Conservation (phyloP, 2,329 filamentous ascomycete genomes). For the Tolypocladium capitatum region DNA sequence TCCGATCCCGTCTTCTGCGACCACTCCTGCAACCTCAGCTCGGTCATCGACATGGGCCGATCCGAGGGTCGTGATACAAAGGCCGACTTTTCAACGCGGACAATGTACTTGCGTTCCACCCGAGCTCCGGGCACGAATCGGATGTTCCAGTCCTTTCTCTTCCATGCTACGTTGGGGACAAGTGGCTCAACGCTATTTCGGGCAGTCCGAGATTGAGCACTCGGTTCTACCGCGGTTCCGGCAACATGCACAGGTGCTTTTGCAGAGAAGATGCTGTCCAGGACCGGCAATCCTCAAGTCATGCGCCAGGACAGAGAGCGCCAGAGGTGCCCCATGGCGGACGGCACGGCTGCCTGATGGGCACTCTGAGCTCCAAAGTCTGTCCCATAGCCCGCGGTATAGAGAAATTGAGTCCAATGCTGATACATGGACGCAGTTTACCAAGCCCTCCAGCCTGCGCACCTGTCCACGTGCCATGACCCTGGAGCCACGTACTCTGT, state of each 20-base stretch:
- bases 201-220: neutral
- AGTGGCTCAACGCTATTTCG: neutral
- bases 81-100: neutral
- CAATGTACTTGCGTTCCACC: conserved; percentile 1
- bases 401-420: neutral
- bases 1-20: conserved; percentile 1
- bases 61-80: neutral
- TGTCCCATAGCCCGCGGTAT: neutral
- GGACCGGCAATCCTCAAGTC: neutral
- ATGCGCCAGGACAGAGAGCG: neutral
- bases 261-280: neutral
- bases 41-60: conserved; percentile 1
- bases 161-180: conserved; percentile 1
- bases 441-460: neutral
- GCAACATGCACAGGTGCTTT: neutral
- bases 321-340: neutral
- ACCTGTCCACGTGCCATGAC: neutral
- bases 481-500: neutral
- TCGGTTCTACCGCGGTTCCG: neutral
- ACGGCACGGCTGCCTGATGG: neutral
- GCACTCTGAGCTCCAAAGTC: neutral
- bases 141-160: conserved; percentile 1
- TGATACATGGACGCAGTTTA: no score
- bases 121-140: neutral
- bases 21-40: conserved; percentile 1